These are phyloP conservation scores for Taphrina flavorubra DNA, from an alignment of 1,139 yeast species.

Conservation along the genomic window DNA sequence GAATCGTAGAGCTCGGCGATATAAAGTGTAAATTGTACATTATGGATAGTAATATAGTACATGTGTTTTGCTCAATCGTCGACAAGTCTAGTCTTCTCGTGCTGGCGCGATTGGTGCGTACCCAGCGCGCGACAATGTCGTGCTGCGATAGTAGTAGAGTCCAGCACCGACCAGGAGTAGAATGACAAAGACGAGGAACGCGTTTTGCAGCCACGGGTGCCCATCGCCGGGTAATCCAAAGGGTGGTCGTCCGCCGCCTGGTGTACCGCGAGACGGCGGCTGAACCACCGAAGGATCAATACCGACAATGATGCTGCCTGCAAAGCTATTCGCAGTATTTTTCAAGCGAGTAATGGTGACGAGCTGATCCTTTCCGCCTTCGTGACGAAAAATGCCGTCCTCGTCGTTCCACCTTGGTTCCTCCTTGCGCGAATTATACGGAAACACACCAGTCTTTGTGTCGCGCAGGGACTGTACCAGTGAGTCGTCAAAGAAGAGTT, in stretches of 20 bases:
- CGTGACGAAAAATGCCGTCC: conserved; percentile 4
- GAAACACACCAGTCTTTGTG: background rate
- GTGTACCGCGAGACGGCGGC: conserved; percentile 3
- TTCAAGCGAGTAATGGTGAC: background rate
- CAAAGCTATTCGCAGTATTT: background rate
- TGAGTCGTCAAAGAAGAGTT: conserved; percentile 19
- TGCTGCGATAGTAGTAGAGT: background rate
- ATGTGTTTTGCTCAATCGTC: background rate
- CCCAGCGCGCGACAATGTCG: conserved; percentile 1
- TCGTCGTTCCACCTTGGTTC: conserved; percentile 6
- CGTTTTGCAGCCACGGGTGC: conserved; percentile 6
- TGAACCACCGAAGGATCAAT: conserved; percentile 14
- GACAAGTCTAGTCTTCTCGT: background rate
- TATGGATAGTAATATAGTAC: background rate
- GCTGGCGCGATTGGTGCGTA: conserved; percentile 4
- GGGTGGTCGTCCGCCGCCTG: conserved; percentile 11
- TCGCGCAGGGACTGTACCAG: conserved; percentile 7
- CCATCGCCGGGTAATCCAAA: conserved; percentile 8
- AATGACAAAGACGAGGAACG: conserved; percentile 3
- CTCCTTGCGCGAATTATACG: conserved; percentile 8
- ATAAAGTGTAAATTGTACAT: background rate
- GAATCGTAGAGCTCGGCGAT: background rate
- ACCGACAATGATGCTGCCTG: conserved; percentile 2
- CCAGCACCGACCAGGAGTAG: background rate
- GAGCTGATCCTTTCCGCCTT: conserved; percentile 15